Base-by-base conservation (phyloP, 2,329 filamentous ascomycete genomes). In the Albophoma yamanashiensis region DNA sequence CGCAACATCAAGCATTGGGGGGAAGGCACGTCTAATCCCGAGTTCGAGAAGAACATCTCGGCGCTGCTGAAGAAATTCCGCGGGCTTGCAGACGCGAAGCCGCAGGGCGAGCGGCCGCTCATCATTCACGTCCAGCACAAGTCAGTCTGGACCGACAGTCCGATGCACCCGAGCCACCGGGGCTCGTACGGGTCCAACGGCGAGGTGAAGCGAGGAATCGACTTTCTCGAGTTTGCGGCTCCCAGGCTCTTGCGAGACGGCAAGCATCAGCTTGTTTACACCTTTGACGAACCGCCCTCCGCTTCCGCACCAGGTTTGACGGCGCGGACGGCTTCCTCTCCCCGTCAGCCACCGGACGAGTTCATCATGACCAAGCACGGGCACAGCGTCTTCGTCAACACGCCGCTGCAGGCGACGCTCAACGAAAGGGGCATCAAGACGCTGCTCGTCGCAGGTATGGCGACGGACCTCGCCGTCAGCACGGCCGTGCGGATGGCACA, bases 41-140 rank as follows among this genome's bases (percentile, higher is more conserved):
- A 55, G 42, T 60, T 52, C 40, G 62, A 63, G 38, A 22, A 34
- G 14, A 63, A 62, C 17, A n/a, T 63, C 25, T 55, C 58, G 22
- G 38, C 39, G 15, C 47, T 62, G 5, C 45, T 63, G 22, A 43
- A 47, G 36, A 55, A 45, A 15, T 63, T 60, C 25, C 60, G 60
- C 43, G 20, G 52, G 22, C 25, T 56, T 11, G 55, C 53, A 43
- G 58, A 59, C 12, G 38, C 39, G 14, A 40, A 20, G 22, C 43
- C 60, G 2, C 36, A 62, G 42, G 58, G 50, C 8, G 45, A 62
- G 9, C 22, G 56, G 7, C 62, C 56, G 2, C 25, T 55, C 15
- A 57, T 63, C 45, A 62, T 63, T 45, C 62, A 63, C 57, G 59
- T 59, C 20, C 62, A 61, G 38, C 57, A 60, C 55, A 60, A 59